Evolutionary conservation across 306 rosid species (phyloP), one percentile per base, ranked within the genome.

Genomic region (Dicorynia guianensis): DNA sequence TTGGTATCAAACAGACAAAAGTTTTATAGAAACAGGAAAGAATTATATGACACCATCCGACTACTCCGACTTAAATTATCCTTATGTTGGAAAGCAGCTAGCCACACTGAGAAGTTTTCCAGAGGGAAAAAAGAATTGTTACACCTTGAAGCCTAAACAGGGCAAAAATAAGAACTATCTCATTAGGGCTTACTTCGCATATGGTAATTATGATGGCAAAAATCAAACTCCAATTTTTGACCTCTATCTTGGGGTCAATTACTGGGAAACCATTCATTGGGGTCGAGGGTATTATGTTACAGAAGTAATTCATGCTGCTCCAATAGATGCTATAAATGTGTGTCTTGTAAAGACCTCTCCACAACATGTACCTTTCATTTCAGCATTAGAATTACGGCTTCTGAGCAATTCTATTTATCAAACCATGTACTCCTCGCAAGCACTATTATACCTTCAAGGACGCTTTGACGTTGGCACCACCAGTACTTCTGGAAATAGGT

Each of bases 151-250:
- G 5, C 85, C 87, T 0, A 76, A 67, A 3, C 55, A 49, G 1
- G 84, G 79, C 1, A 76, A 39, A 50, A 58, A 83, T 49, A 52
- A 6, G 44, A 79, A 48, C 0, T 85, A 83, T 50, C 47, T 88
- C 69, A 79, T 88, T 44, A 13, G 87, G 71, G 84, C 88, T 49
- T 33, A 38, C 7, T 88, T 84, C 46, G 2, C 73, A 0, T 82
- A 88, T 6, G 85, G 85, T 1, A 82, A 81, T 9, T 88, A 86
- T 11, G 86, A 88, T 36, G 55, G 61, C 50, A 61, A 83, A 74
- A 17, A 55, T 43, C 7, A 56, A 13, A 1, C 52, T 3, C 85
- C 90, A 0, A 3, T 0, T 1, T 88, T 88, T 8, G 85, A 83
- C 38, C 64, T 79, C 3, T 70, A 81, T 52, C 70, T 86, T 12